phyloP scores from a whole-genome alignment of 257 asterid species.

The Solanum virginianum region DNA sequence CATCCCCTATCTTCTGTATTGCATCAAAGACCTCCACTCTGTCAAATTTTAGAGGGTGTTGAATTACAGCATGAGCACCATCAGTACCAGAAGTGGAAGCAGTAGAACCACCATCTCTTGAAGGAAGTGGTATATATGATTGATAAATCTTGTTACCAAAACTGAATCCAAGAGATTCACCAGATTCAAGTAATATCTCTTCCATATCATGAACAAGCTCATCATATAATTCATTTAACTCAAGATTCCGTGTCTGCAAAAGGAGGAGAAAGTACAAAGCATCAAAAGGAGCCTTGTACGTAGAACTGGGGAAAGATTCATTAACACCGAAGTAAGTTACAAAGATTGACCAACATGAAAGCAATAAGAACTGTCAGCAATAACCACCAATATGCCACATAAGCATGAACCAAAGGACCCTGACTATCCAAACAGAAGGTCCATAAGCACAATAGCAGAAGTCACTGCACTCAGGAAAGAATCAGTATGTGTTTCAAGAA shows the following conservation, averaged over 20 bases:
- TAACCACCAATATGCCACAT: neutral
- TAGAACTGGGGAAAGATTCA: neutral
- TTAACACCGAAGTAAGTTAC: neutral
- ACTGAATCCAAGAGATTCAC: constrained; percentile 32
- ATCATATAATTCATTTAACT: constrained; percentile 46
- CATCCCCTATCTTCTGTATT: constrained; percentile 69
- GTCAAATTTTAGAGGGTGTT: constrained; percentile 48
- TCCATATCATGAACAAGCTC: constrained; percentile 93
- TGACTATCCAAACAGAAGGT: neutral
- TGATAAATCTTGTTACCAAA: constrained; percentile 27
- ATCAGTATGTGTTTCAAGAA: neutral
- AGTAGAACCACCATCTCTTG: constrained; percentile 84
- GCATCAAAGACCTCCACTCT: constrained; percentile 70
- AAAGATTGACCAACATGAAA: neutral
- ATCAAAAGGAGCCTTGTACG: neutral
- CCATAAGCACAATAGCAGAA: neutral
- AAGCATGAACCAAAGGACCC: neutral
- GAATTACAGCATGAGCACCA: constrained; percentile 30
- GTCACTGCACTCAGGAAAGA: neutral
- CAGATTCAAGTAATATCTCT: constrained; percentile 77
- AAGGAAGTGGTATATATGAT: constrained; percentile 36
- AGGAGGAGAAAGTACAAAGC: neutral
- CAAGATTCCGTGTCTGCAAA: constrained; percentile 46
- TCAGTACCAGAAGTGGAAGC: constrained; percentile 84
- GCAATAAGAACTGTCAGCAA: neutral